Conservation (phyloP, 1,284 basidiomycete genomes). For the Cryptococcus maquisensis region DNA sequence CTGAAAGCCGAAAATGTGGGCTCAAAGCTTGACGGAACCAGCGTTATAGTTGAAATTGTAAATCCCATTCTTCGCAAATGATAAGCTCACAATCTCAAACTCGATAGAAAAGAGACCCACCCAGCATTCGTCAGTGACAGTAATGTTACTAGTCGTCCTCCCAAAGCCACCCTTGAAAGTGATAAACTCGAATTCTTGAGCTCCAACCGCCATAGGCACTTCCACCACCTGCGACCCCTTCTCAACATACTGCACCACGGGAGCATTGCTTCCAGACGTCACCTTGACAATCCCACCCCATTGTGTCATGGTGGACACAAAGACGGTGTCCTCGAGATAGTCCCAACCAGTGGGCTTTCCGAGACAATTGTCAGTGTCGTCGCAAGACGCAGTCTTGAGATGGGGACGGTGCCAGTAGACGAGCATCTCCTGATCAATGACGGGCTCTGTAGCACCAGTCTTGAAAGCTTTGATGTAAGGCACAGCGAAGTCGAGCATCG, state of each 20-base stretch:
- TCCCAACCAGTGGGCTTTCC: conserved; percentile 40
- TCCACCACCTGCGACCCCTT: conserved; percentile 36
- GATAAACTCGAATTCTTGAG: conserved; percentile 33
- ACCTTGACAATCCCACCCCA: conserved; percentile 39
- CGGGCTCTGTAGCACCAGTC: conserved; percentile 23
- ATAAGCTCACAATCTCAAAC: background rate
- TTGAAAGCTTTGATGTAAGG: conserved; percentile 49
- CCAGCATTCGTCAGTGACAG: conserved; percentile 32
- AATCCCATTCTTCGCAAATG: conserved; percentile 27
- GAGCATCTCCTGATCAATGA: conserved; percentile 39
- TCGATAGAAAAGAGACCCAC: conserved; percentile 19
- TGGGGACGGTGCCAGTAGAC: conserved; percentile 49
- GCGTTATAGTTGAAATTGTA: conserved; percentile 48
- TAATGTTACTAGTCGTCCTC: conserved; percentile 17
- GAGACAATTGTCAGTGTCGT: conserved; percentile 43
- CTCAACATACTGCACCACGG: conserved; percentile 24
- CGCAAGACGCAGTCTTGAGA: conserved; percentile 41
- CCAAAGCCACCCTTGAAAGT: conserved; percentile 15
- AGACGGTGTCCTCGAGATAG: conserved; percentile 35
- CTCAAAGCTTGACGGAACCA: conserved; percentile 20
- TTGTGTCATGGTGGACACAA: conserved; percentile 41
- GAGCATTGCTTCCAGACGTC: conserved; percentile 35
- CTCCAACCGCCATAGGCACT: conserved; percentile 40
- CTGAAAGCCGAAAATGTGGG: no score
- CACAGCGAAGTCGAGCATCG: conserved; percentile 43